Base-by-base conservation (phyloP, 139 green algal genomes). In the Chlamydomonas urium region DNA sequence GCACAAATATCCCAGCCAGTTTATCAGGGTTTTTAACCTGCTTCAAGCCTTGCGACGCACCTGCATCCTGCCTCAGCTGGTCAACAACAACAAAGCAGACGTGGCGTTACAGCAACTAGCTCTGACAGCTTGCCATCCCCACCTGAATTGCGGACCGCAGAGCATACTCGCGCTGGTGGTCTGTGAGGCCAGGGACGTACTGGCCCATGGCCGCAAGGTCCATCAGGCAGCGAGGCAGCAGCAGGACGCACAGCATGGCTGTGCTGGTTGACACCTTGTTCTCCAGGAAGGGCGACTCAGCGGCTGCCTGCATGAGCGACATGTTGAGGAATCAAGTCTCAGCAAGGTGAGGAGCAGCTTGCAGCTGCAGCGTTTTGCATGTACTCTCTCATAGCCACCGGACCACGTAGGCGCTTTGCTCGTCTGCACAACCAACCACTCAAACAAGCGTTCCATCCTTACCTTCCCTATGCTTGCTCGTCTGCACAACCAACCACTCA, bases 251-350 rank as follows among this genome's bases (percentile, higher is more conserved):
- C 65, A 95, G 80, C 72, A 92, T 84, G 23, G 75, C 85, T 14
- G 70, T 80, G 28, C 85, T 80, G 29, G 31, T 28, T 4, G 42
- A 69, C 47, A 91, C 63, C 3, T 81, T 76, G 2, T 72, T 72
- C 24, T 94, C 90, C 29, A 95, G 69, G 67, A 95, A 95, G 2
- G 90, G 90, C 23, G 83, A 91, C 53, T 93, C 86, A 3, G 78
- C 73, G 1, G 90, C 90, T 0, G 87, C 85, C 61, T 87, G 77
- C 17, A n/a, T 1, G 6, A 33, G 24, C 53, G 10, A 62, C 24
- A 31, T 62, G 59, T 66, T 61, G 24, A 61, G 50, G 24, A 61
- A 61, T 34, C 19, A 31, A 29, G 19, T 6, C 8, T 61, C 4
- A 50, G 42, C 14, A 24, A 14, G 42, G 42, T 14, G 14, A 14